Evolutionary conservation across 208 protist species (phyloP).

Genomic region (Leptomonas pyrrhocoris): DNA sequence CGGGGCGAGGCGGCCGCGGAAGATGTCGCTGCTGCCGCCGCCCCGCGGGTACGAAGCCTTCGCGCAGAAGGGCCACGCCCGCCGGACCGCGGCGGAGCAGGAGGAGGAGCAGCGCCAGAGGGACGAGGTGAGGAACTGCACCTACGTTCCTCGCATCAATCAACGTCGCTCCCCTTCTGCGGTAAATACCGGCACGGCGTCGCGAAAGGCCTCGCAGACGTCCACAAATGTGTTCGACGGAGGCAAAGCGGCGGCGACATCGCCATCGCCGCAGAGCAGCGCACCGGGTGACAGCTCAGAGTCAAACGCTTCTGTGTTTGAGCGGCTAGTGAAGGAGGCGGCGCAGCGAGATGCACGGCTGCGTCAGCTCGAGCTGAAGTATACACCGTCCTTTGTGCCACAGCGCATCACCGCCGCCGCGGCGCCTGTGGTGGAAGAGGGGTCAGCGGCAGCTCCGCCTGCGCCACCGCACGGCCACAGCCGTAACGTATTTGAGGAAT

Average conservation of each 20-base stretch:
- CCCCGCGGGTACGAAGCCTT: constrained; percentile 27
- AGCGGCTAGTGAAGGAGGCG: constrained; percentile 18
- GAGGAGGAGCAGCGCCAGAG: constrained; percentile 18
- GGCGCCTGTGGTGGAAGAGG: not conserved
- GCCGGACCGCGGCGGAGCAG: constrained; percentile 14
- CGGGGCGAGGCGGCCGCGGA: not conserved
- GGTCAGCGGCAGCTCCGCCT: not conserved
- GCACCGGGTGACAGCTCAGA: not conserved
- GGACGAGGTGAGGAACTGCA: constrained; percentile 27
- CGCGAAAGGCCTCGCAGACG: not conserved
- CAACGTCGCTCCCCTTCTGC: not conserved
- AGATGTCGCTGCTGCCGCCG: constrained; percentile 21
- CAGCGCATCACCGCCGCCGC: constrained; percentile 11
- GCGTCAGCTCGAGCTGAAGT: constrained; percentile 18
- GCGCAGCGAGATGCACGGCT: constrained; percentile 25
- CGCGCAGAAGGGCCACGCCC: constrained; percentile 23
- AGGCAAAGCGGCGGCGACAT: not conserved
- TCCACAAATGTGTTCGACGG: not conserved
- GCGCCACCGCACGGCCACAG: not conserved
- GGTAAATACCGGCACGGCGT: not conserved
- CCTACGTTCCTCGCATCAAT: constrained; percentile 22
- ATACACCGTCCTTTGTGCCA: constrained; percentile 26
- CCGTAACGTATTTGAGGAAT: constrained; percentile 15
- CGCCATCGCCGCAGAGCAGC: not conserved
- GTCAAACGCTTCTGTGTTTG: constrained; percentile 12